phyloP scores from a whole-genome alignment of 140 eudicot genomes.

The Senecio squalidus region DNA sequence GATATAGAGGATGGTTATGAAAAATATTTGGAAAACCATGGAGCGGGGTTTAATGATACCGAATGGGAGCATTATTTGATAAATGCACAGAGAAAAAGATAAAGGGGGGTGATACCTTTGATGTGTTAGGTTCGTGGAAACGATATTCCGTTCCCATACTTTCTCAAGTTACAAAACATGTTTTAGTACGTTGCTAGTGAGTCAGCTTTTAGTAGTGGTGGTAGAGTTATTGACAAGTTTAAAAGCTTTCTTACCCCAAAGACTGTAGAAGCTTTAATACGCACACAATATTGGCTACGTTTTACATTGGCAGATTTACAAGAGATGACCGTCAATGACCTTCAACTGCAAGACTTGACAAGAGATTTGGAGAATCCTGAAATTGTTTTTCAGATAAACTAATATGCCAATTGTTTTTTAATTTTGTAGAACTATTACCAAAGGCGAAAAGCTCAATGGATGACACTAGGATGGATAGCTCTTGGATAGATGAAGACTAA shows the following conservation, averaged over 20 bases:
- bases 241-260: conserved; percentile 2
- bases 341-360: not conserved
- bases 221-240: not conserved
- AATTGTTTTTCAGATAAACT: no score
- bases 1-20: not conserved
- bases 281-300: conserved; percentile 4
- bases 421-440: no score
- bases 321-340: not conserved
- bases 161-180: not conserved
- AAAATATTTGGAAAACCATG: not conserved
- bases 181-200: not conserved
- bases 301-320: not conserved
- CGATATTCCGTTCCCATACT: not conserved
- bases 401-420: no score
- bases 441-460: no score
- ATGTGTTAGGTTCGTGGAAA: conserved; percentile 6
- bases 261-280: not conserved
- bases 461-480: no score
- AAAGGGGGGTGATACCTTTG: not conserved
- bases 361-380: not conserved
- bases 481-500: no score
- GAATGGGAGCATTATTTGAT: not conserved
- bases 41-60: not conserved
- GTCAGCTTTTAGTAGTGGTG: not conserved
- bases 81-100: not conserved